Evolutionary conservation across 1,284 basidiomycete genomes (phyloP), one percentile per base, ranked within the genome.

Genomic region (Ganoderma sinense): DNA sequence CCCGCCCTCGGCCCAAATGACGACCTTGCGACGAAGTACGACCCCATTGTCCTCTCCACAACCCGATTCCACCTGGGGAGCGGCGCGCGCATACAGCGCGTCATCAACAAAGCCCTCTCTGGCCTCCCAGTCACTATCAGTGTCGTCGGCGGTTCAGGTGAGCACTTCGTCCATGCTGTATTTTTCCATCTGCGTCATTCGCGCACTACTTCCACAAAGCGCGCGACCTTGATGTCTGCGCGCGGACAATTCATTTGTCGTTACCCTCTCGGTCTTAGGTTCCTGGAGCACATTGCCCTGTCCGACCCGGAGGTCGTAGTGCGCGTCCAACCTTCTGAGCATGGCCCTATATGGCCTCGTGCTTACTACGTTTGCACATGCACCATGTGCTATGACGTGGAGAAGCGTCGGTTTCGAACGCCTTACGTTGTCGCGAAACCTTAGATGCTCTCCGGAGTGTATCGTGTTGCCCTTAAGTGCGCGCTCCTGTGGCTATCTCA

Each of bases 71-170:
- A 98, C 80, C 78, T 91, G 0, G 97, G 97, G 4, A 95, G 91
- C 63, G 91, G 94, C n/a, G 92, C 92, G 39, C 86, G 97, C 56
- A 83, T 98, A 4, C 94, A 96, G 80, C 87, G 91, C 58, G 89
- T 98, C 33, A 84, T 98, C 59, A 91, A 92, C 78, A 92, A 93
- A 78, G 97, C 96, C 0, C 84, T 98, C 78, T 85, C 91, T 4
- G 97, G 96, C 10, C 86, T 91, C 72, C 95, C 96, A 4, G 89
- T 98, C 31, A 97, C 96, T 13, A 94, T 98, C 75, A 95, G 94
- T 76, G 88, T 98, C 45, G 80, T 98, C 36, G 97, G 97, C 62
- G 95, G 97, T 68, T 96, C 94, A 73, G 87, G 95, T 95, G 77
- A 78, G 93, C 85, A 23, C 62, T 23, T 58, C 55, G 65, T 39